Base-by-base conservation (phyloP, 148 eudicot species). In the Fagopyrum homotropicum region DNA sequence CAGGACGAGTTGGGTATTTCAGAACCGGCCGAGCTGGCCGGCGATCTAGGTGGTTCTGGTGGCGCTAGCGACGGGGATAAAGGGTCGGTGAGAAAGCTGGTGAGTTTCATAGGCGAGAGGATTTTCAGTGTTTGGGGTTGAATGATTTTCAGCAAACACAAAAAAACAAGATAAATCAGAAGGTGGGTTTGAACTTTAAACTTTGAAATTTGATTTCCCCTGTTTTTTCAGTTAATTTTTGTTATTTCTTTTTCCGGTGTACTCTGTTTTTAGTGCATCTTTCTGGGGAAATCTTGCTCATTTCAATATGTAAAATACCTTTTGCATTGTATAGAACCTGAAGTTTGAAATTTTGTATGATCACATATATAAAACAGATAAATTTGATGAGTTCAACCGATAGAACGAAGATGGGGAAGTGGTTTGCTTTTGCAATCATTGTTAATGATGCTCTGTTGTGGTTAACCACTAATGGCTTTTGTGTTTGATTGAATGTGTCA, bases 101-200 rank as follows among this genome's bases (percentile, higher is more conserved):
- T 84, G 69, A 72, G 79, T 45, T 84, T 76, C 45, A 75, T 84
- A 75, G 86, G 84, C 59, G 84, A 81, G 82, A 84, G 55, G 70
- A 64, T 84, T 77, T 84, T 84, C 84, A 50, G 80, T 71, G 84
- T 81, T 79, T 84, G 86, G 86, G 81, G 68, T 35, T 81, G 70
- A 81, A 72, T 46, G 73, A 48, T 30, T 63, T 64, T 15, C 54
- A 46, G 12, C 14, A 72, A 72, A 72, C 45, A 6, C 5, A 3
- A 2, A 12, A 12, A 43, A 47, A 8, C 4, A 10, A 29, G 14
- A 61, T 26, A 16, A 29, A 29, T 9, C n/a, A 56, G 8, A 56
- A 56, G 26, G 29, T 17, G 26, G 29, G 17, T 60, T 60, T 60
- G 66, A 60, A 60, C 10, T 55, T 55, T 73, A 46, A 74, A 30